Evolutionary conservation across 208 protist genomes (phyloP), one percentile per base, ranked within the genome.

Genomic region (Crithidia thermophila): DNA sequence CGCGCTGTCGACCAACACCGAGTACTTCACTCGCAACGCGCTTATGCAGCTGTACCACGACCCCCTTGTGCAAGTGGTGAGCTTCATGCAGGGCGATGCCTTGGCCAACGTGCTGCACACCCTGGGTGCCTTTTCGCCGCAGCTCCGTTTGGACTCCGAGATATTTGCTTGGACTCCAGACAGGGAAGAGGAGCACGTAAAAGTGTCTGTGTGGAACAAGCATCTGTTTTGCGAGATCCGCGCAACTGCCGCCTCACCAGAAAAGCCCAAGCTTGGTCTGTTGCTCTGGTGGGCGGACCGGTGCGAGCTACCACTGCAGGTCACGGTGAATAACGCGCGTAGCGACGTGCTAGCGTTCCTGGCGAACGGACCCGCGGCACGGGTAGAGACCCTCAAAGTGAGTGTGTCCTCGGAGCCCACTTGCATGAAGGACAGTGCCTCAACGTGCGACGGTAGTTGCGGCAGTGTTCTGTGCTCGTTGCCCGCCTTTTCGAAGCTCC

Each of bases 201-300:
- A 18, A 4, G 28, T 9, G 7, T 30, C 33, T 4, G 49, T 55
- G 9, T 23, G 21, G 30, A 25, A 28, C 13, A 3, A 37, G 28
- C 28, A 18, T 7, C 4, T 37, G 4, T 6, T 37, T 16, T 55
- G 18, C 49, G 18, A 31, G 9, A 37, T 55, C 9, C 9, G 49
- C 5, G 28, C 21, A 21, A 4, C 6, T 10, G 30, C 5, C 23
- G 13, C 9, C 28, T 9, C 13, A 23, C 6, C 9, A 18, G 13
- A 8, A 14, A 31, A 20, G 33, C 20, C 10, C 18, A 37, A 11
- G 10, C 10, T 55, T 5, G 49, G 3, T 21, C 30, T 21, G 14
- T 55, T 30, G 28, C 18, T 55, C 13, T 55, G 49, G 49, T 55
- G 49, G 49, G 49, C 49, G 28, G 49, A 55, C 4, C 23, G 30